Evolutionary conservation across 2,329 filamentous ascomycete genomes (phyloP), one percentile per base, ranked within the genome.

Genomic region (Cordyceps militaris): DNA sequence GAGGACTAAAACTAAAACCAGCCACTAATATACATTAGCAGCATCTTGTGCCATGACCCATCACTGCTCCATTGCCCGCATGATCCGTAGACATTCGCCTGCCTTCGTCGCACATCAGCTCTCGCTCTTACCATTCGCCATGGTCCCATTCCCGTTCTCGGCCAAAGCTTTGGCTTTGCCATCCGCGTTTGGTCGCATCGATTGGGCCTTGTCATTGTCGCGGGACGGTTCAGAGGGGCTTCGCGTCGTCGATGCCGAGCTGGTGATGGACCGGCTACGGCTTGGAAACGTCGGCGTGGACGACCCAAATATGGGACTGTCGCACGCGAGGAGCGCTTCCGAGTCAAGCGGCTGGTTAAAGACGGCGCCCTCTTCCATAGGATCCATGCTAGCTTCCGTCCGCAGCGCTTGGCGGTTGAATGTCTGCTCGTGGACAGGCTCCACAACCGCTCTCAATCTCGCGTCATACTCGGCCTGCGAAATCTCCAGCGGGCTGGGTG

Each of bases 271-370:
- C 46, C 21, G 24, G 13, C 24, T 50, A n/a, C 44, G 47, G n/a
- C 13, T 14, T 16, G 38, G 36, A 57, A 57, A 57, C 10, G 55
- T 50, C n/a, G 55, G 46, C 24, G 42, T 28, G 23, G 32, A 40
- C 8, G 49, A 53, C n/a, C 56, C 56, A 40, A 59, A 52, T 21
- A 36, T 40, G 2, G 46, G 57, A 19, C 58, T 60, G n/a, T 60
- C 58, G 34, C 52, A 52, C 21, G 55, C 55, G 14, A 6, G 26
- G 6, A 48, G 42, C 21, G 40, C 38, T 5, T 57, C 52, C 9
- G 66, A 60, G 55, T 69, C 64, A 28, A 70, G 59, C 4, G 70
- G 68, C 48, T 67, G 65, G 32, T 72, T 72, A 51, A 66, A 70
- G 11, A 71, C 64, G 4, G 69, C 65, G 9, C 62, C 66, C 58